Base-by-base conservation (phyloP, 345 rosid genomes). In the Salix udensis region DNA sequence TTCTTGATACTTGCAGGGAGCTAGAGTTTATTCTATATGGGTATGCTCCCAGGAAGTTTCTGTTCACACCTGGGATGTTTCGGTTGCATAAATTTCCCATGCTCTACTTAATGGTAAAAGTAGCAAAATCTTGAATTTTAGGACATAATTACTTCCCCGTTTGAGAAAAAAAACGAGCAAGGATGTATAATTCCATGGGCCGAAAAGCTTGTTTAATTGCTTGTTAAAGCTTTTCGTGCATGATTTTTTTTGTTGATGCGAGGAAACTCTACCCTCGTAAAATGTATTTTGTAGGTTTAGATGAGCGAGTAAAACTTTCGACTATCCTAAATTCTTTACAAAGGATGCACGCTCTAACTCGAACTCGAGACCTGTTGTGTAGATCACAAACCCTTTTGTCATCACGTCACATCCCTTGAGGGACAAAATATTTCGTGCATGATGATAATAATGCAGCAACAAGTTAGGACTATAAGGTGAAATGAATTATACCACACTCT, bases 401-500 rank as follows among this genome's bases (percentile, higher is more conserved):
- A 31, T 31, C 34, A 31, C 5, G 4, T 31, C 34, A 31, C 3
- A 5, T 31, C 30, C 30, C 30, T 28, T 1, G 30, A n/a, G 34
- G 34, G 34, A 31, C 34, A 3, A 31, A 31, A 31, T 31, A 31
- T 39, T 74, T 7, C 5, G 15, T 39, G 28, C 48, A 50, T 64
- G n/a, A 16, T 3, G 14, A 16, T 3, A 4, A 7, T 66, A 8
- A 46, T 52, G 26, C 55, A 28, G 65, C 16, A 24, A 55, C 28
- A 76, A 12, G 55, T 7, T 61, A 30, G 42, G 15, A 65, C 36
- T 42, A 18, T 11, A 10, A 46, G 34, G 73, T 36, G 70, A 61
- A 67, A 73, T 68, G 42, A 70, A 77, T 79, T 97, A 68, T 93
- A 95, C 98, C 96, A 95, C 98, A 82, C 99, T 93, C 81, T 88